Evolutionary conservation across 2,329 filamentous ascomycete species (phyloP), one percentile per base, ranked within the genome.

Genomic region (Fusarium neocosmosporiellum): DNA sequence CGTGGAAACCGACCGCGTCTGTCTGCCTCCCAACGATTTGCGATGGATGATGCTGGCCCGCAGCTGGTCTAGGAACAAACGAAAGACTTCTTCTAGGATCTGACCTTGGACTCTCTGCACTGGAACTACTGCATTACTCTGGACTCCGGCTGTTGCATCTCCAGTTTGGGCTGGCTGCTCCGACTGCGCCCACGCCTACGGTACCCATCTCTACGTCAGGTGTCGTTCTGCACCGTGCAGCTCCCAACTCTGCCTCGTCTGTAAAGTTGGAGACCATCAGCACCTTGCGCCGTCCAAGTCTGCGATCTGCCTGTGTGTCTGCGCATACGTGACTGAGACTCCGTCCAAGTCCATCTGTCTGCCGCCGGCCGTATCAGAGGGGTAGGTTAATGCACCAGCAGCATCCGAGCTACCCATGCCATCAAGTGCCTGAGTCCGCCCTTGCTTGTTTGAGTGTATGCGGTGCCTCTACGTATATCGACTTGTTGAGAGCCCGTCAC

Each of bases 41-140:
- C 36, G 60, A 71, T 73, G 67, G 60, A 71, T 73, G 60, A 68
- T 73, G 64, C 67, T 73, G 64, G 71, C 60, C 65, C 70, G 41
- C 71, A 71, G 57, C 60, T 54, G 34, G 65, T 60, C 41, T 36
- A 65, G 36, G 53, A 34, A 48, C 63, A 63, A 63, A 60, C 67
- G 33, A 71, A 64, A 73, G 66, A 67, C 70, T 39, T 57, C 33
- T 46, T 63, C 60, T 63, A 54, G 58, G 57, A 68, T 53, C 50
- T 31, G 50, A 41, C 43, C 43, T 59, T 63, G 62, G 29, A 67
- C 41, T 37, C 65, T 64, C 46, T 50, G 27, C 46, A 16, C 46
- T 50, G 46, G 46, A 50, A n/a, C 24, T 50, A 18, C 46, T 46
- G 14, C 41, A 27, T 48, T 63, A 36, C 39, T 64, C 31, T 53